Percentiles rank a stretch among this genome's conserved stretches.
These are phyloP conservation scores for Cydonia oblonga DNA, from an alignment of 331 rosid genomes.

Conservation along the genomic window DNA sequence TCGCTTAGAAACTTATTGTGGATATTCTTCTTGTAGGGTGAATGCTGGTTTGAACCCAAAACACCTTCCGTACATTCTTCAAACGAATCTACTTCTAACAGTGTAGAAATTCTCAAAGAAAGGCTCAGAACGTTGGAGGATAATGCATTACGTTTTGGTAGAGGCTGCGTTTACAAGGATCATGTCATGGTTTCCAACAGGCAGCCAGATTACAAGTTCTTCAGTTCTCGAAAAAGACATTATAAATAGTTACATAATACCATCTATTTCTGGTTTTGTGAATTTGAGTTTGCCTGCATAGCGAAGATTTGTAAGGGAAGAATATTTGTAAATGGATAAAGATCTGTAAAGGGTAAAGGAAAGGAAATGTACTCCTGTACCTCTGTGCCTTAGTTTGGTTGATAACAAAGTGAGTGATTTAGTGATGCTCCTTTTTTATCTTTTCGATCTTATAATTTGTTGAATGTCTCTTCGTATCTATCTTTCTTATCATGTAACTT, in stretches of 20 bases:
- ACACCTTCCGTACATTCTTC: neutral
- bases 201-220: constrained; percentile 11
- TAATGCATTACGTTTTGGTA: neutral
- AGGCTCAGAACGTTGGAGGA: constrained; percentile 1
- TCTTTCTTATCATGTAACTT: neutral
- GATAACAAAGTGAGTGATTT: neutral
- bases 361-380: neutral
- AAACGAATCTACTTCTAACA: neutral
- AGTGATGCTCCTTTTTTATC: neutral
- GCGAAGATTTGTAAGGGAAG: neutral
- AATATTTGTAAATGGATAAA: neutral
- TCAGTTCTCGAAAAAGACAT: constrained; percentile 3
- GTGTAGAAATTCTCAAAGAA: neutral
- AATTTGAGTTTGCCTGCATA: neutral
- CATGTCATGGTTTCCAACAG: neutral
- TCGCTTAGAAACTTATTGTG: neutral
- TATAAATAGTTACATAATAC: neutral
- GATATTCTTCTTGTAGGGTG: neutral
- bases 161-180: constrained; percentile 10
- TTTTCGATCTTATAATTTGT: neutral
- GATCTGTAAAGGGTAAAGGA: neutral
- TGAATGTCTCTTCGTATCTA: neutral
- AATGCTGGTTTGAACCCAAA: constrained; percentile 14
- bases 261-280: neutral
- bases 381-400: neutral